Evolutionary conservation across 805 yeast species (phyloP).

Genomic region (Barnettozyma vustinii): DNA sequence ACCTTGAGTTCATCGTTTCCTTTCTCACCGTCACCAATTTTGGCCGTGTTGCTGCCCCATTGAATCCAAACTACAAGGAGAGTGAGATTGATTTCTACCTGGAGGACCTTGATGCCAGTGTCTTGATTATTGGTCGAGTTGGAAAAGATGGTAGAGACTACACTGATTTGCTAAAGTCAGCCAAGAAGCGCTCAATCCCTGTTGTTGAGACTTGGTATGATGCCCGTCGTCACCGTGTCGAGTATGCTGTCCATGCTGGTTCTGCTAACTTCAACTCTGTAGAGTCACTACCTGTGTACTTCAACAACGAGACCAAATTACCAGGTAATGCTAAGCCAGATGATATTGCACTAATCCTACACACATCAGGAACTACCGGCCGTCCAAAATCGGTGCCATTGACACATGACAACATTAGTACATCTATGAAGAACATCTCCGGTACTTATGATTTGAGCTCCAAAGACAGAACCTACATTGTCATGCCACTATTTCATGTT

Average conservation of each 20-base stretch:
- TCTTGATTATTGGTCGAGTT: slow-evolving; percentile 47
- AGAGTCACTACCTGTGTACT: slow-evolving; percentile 24
- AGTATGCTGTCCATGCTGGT: slow-evolving; percentile 31
- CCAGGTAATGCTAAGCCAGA: slow-evolving; percentile 41
- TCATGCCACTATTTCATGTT: slow-evolving; percentile 76
- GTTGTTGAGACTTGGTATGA: slow-evolving; percentile 51
- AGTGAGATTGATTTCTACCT: slow-evolving; percentile 61
- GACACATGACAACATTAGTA: slow-evolving; percentile 56
- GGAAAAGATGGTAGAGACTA: slow-evolving; percentile 35
- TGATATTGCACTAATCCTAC: slow-evolving; percentile 60
- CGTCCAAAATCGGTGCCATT: slow-evolving; percentile 72
- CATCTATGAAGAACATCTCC: slow-evolving; percentile 53
- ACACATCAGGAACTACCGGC: slow-evolving; percentile 75
- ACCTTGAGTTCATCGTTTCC: slow-evolving; percentile 50
- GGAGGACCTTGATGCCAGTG: slow-evolving; percentile 51
- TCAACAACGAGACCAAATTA: slow-evolving; percentile 26
- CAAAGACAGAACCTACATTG: slow-evolving; percentile 52
- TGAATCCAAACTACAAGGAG: slow-evolving; percentile 58
- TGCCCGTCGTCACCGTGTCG: slow-evolving; percentile 35
- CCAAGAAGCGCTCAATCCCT: slow-evolving; percentile 40
- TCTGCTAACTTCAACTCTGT: slow-evolving; percentile 25
- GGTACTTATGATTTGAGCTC: slow-evolving; percentile 48
- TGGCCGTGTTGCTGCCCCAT: slow-evolving; percentile 60
- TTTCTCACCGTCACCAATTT: slow-evolving; percentile 54
- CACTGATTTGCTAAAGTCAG: slow-evolving; percentile 45